Base-by-base conservation (phyloP, 768 basidiomycete species). In the Amanita exitialis region DNA sequence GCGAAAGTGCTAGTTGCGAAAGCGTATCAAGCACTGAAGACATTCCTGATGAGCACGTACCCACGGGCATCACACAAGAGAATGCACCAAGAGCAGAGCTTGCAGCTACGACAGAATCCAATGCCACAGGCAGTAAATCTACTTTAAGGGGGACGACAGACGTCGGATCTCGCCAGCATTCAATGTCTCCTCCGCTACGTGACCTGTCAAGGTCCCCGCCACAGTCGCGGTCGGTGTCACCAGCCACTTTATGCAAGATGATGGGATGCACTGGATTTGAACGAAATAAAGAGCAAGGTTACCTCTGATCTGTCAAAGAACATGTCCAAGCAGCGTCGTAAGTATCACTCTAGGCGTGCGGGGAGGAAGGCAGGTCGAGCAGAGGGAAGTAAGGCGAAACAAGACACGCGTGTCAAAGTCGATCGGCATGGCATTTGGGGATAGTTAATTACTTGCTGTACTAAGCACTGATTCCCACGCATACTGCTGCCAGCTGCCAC, bases 351-450 rank as follows among this genome's bases (percentile, higher is more conserved):
- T 1, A 88, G 83, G 65, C 78, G 82, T 54, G 74, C 76, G 6
- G 73, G 73, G 3, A 75, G 78, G 49, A 72, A 79, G 50, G 78
- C 74, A 25, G 86, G 86, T 21, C 71, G 88, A 35, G 70, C 80
- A 20, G 80, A 82, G 56, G 91, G 91, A 18, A 90, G 86, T 62
- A 94, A 94, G 63, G 83, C 83, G 49, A 94, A 90, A 67, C 80
- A 82, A 60, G 87, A 91, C 59, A 76, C 67, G 27, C 71, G 78
- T 52, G 75, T 89, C 9, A 81, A 78, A 58, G 44, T 78, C 37
- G 84, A 84, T 59, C 69, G 68, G 47, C 69, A 72, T 59, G 79
- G 77, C 15, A 64, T 80, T 36, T 88, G 50, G 50, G 49, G 30
- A 30, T 50, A 43, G 13, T 16, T 42, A 27, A 18, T 21, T 42